Evolutionary conservation across 495 filamentous ascomycete genomes (phyloP).

Genomic region (Neurospora sp.): DNA sequence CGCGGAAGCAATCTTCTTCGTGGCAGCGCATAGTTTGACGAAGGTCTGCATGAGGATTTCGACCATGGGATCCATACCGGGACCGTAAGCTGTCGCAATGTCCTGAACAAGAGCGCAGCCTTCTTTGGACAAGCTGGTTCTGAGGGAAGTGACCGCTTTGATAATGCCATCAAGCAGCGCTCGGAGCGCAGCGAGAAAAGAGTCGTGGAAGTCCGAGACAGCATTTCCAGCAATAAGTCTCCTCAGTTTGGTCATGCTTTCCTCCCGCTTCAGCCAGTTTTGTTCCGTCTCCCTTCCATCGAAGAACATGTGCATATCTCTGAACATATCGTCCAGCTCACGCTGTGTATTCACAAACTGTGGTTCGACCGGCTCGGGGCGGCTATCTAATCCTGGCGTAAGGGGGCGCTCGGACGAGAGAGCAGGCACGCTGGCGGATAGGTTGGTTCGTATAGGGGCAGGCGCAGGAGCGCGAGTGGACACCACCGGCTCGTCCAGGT

Average conservation of each 20-base stretch:
- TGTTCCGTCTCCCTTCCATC: slow-evolving; percentile 84
- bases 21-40: slow-evolving; percentile 74
- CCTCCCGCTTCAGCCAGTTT: slow-evolving; percentile 83
- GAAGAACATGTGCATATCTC: slow-evolving; percentile 68
- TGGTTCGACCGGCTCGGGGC: slow-evolving; percentile 64
- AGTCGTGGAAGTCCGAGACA: slow-evolving; percentile 59
- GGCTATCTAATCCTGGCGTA: slow-evolving; percentile 40
- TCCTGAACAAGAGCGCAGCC: slow-evolving; percentile 82
- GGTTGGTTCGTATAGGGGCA: slow-evolving; percentile 28
- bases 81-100: slow-evolving; percentile 61
- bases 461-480: slow-evolving; percentile 20
- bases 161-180: slow-evolving; percentile 76
- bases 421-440: slow-evolving; percentile 41
- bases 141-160: slow-evolving; percentile 73
- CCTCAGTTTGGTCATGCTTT: slow-evolving; percentile 62
- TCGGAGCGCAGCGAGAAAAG: slow-evolving; percentile 60
- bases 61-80: slow-evolving; percentile 76
- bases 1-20: slow-evolving; percentile 82
- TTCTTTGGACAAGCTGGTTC: slow-evolving; percentile 80
- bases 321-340: slow-evolving; percentile 75
- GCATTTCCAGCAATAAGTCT: slow-evolving; percentile 76
- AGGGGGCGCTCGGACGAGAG: slow-evolving; percentile 35
- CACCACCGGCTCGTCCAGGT: slow-evolving; percentile 28
- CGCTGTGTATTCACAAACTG: slow-evolving; percentile 67
- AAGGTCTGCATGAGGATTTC: slow-evolving; percentile 83